Base-by-base conservation (phyloP, 345 rosid species). In the Eucalyptus cladocalyx region DNA sequence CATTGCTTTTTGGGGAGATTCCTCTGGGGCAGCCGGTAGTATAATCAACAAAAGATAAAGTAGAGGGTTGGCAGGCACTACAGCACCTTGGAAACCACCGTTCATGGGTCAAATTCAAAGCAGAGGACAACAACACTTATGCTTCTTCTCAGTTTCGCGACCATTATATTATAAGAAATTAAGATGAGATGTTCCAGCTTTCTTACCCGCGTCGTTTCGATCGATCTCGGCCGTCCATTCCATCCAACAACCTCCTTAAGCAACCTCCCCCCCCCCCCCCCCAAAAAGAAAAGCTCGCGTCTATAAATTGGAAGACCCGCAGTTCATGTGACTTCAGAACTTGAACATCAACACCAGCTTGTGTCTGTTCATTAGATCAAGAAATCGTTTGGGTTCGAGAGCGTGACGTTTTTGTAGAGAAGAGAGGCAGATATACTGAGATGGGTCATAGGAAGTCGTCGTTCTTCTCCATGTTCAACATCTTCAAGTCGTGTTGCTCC, bases 401-500 rank as follows among this genome's bases (percentile, higher is more conserved):
- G 60, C 12, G 32, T 49, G 54, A 37, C 47, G 1, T 40, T 40
- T 24, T 76, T 6, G 85, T 14, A 34, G 85, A 65, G 76, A 34
- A 88, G 93, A 91, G 47, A 76, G 17, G 85, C 47, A 37, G 85
- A 40, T 76, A 76, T 21, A 76, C 47, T 23, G 47, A 76, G 43
- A 76, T 76, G 83, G 83, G 83, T 76, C 47, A 21, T 23, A 23
- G 94, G 92, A 95, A 92, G 76, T 87, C 92, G 13, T 92, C 93
- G 3, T 92, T 93, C 32, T 91, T 91, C 89, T 92, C 94, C 3
- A 86, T 93, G 34, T 86, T 92, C 89, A 91, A 86, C 91, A 91
- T 97, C 86, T 95, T 97, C 94, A 93, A 90, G 58, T 88, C 94
- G 5, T 95, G 97, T 42, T 97, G 98, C 72, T 94, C 95, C 2